phyloP scores from a whole-genome alignment of 1,139 yeast genomes.

The Yueomyces sp. region DNA sequence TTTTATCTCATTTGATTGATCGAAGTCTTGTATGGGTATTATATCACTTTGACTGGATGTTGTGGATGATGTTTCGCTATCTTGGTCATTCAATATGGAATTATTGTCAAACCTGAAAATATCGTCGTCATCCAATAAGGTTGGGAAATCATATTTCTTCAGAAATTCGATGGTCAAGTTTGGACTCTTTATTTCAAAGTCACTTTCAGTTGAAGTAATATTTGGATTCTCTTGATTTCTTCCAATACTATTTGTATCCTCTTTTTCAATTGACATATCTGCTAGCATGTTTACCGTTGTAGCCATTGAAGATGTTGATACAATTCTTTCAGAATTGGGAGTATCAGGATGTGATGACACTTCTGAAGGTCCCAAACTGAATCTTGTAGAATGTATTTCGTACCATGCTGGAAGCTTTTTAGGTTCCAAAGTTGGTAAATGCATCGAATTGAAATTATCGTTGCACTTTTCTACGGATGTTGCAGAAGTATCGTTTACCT shows the following conservation, averaged over 20 bases:
- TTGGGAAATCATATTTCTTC: constrained; percentile 9
- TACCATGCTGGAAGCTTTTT: background rate
- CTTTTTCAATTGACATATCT: background rate
- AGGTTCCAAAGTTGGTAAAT: constrained; percentile 13
- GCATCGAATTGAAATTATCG: constrained; percentile 1
- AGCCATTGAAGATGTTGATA: constrained; percentile 12
- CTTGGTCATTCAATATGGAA: background rate
- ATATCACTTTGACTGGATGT: background rate
- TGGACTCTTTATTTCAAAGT: no score
- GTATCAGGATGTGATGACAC: background rate
- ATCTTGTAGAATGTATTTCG: background rate
- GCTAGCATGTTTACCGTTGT: constrained; percentile 7
- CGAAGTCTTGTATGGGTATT: no score
- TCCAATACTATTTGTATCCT: constrained; percentile 2
- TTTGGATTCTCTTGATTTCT: constrained; percentile 5
- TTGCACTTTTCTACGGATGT: background rate
- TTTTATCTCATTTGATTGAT: no score
- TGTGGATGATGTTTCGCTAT: background rate
- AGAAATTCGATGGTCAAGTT: constrained; percentile 8
- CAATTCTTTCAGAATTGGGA: constrained; percentile 2
- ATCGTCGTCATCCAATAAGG: constrained; percentile 6
- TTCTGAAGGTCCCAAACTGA: constrained; percentile 1
- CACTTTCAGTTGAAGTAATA: constrained; percentile 5
- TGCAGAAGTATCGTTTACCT: background rate
- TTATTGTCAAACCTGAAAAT: background rate